Evolutionary conservation across 352 stramenopile genomes (phyloP), one percentile per base, ranked within the genome.

Genomic region (Globisporangium splendens): DNA sequence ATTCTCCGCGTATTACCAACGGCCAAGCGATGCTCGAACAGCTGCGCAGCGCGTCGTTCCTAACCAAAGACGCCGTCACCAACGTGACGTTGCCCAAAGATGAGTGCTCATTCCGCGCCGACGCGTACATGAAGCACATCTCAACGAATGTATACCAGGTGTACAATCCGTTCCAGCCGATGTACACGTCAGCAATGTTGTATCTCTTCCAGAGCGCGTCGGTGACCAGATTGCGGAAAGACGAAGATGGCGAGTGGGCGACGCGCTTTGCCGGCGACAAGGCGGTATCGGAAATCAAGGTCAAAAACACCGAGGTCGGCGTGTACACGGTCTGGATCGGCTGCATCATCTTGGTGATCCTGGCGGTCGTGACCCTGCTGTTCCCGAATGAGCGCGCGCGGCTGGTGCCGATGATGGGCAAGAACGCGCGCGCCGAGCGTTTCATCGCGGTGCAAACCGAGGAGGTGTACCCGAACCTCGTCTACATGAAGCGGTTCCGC

Each of bases 401-500:
- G 0, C 59, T 86, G 22, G 60, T 63, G 46, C 76, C 73, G 10
- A 73, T 69, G 55, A 72, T 69, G 61, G 76, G 76, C 31, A 72
- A 69, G 59, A 85, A 83, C 35, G 71, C 71, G 50, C 77, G 75
- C 20, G 79, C 77, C 8, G 79, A 88, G 53, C 78, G 77, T 22
- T 89, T 88, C 51, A 65, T 89, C 39, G 69, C 72, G 50, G 77
- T 89, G 21, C 79, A 88, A 33, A 89, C 79, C 1, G 79, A 89
- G 55, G 75, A 89, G 46, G 47, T 88, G 54, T 89, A 89, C 47
- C 79, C 79, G 33, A 89, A 89, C 53, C 57, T 89, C 20, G 78
- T 89, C 50, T 87, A 89, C 70, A 89, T 88, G 69, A 89, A 89
- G 62, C 79, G 79, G 53, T 85, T 89, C 46, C 56, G 79, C 22